Base-by-base conservation (phyloP, 2,329 filamentous ascomycete genomes). In the Diaporthe velutina region DNA sequence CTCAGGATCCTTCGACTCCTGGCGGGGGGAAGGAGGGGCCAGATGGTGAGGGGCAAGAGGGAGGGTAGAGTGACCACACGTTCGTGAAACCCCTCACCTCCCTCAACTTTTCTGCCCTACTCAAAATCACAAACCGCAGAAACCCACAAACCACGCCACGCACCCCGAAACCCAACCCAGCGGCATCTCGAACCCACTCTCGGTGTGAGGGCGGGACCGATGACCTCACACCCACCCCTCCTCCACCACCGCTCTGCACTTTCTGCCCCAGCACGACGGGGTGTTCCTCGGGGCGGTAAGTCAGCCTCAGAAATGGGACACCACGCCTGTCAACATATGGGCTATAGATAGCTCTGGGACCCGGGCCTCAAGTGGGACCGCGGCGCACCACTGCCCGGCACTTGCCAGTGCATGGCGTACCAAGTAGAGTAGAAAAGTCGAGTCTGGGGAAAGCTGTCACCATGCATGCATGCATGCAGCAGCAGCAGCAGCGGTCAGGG, bases 401-500 rank as follows among this genome's bases (percentile, higher is more conserved):
- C 45, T 67, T 67, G 45, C 45, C 64, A 67, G 30, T 67, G 22
- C 64, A 52, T 52, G 33, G 22, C 30, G 58, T 19, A 22, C n/a
- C 45, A 61, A 25, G 38, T 30, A 30, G 28, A 52, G 22, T n/a
- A 67, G 45, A 13, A 19, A 28, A 38, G 45, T 17, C 64, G 45
- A 67, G 64, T 67, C 64, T 67, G 64, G 64, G 64, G 64, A 67
- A 67, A 52, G 64, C 64, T 67, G 64, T 67, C 45, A 67, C 45
- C 28, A 67, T 67, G 61, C 64, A 50, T 50, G 61, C 45, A 35
- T 52, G 64, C 45, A 67, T 67, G 61, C 61, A 25, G 22, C 55
- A 35, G 58, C 35, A 61, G 61, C 61, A 52, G 64, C 64, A 52
- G 64, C 64, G 64, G 64, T 67, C 64, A 67, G 64, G 45, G 45